Base-by-base conservation (phyloP, 768 basidiomycete genomes). In the Hortiboletus campestris region DNA sequence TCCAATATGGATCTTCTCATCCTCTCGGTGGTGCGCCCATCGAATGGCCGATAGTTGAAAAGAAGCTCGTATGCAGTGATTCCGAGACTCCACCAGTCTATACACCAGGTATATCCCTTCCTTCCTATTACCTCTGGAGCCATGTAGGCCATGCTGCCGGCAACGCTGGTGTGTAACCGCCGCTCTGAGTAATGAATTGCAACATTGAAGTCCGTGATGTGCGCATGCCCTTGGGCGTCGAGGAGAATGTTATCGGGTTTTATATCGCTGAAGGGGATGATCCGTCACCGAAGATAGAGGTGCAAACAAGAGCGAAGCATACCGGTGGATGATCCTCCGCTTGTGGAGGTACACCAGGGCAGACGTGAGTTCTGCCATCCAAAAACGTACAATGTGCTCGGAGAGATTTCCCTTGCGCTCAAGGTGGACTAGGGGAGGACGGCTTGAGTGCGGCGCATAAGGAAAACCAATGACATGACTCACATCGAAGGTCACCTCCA, bases 81-180 rank as follows among this genome's bases (percentile, higher is more conserved):
- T 31, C 95, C 95, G 19, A 98, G 78, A 67, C 91, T 94, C 95
- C 95, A 98, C 89, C 92, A 97, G 69, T 98, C 95, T 47, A 92
- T 83, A 46, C 85, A 86, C 82, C 91, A 94, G 4, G 89, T 89
- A 72, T 99, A 99, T 16, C 97, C 97, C 66, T 85, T 88, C 66
- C 90, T 87, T 49, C 83, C 84, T 42, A 98, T 80, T n/a, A 99
- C 89, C 71, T 99, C 94, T 0, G 96, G 95, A 11, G 95, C 95
- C 97, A 99, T 99, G 75, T 99, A 99, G 0, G 97, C 96, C 93
- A 99, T 95, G 66, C 91, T 94, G 4, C 97, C 97, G 8, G 97
- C 96, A 16, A 99, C 90, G 56, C 91, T 93, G 0, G 91, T 94
- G 72, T 98, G 88, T 57, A 89, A 66, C 35, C 95, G 83, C 49